Conservation (phyloP, 2,329 filamentous ascomycete genomes). For the Chrysoporthe deuterocubensis region DNA sequence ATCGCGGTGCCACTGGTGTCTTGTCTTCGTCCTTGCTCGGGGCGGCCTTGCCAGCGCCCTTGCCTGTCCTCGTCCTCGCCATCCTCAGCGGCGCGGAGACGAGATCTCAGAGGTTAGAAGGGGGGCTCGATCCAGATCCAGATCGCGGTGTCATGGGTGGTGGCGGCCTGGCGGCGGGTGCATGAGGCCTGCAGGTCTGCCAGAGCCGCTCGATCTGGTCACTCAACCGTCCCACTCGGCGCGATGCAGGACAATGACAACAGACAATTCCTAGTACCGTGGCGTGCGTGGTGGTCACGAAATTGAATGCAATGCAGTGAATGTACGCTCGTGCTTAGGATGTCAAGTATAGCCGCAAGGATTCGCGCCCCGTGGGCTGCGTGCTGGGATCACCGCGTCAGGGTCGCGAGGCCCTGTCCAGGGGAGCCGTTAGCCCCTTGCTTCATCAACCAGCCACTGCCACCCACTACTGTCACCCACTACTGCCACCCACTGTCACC, state of each 20-base stretch:
- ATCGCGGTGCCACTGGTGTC: conserved; percentile 42
- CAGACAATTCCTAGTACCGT: too few species aligned
- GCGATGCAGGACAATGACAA: background rate
- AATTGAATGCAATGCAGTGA: background rate
- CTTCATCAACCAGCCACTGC: background rate
- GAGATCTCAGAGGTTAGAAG: too few species aligned
- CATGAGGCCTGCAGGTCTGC: background rate
- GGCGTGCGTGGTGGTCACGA: background rate
- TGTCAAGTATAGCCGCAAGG: background rate
- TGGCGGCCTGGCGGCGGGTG: background rate
- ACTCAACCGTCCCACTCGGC: background rate
- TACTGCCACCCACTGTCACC: too few species aligned
- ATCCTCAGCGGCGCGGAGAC: conserved; percentile 38
- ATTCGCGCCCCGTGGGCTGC: background rate
- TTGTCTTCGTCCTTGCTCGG: conserved; percentile 35
- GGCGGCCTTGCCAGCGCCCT: conserved; percentile 38
- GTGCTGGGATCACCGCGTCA: background rate
- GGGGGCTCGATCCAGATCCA: background rate
- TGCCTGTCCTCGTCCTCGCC: conserved; percentile 54
- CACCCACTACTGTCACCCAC: background rate
- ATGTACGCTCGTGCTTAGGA: background rate
- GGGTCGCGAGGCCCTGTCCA: conserved; percentile 4
- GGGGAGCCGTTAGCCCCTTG: too few species aligned
- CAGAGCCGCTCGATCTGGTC: too few species aligned
- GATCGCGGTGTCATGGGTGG: background rate